phyloP scores from a whole-genome alignment of 1,284 basidiomycete genomes.

The Ceratobasidium sp. region DNA sequence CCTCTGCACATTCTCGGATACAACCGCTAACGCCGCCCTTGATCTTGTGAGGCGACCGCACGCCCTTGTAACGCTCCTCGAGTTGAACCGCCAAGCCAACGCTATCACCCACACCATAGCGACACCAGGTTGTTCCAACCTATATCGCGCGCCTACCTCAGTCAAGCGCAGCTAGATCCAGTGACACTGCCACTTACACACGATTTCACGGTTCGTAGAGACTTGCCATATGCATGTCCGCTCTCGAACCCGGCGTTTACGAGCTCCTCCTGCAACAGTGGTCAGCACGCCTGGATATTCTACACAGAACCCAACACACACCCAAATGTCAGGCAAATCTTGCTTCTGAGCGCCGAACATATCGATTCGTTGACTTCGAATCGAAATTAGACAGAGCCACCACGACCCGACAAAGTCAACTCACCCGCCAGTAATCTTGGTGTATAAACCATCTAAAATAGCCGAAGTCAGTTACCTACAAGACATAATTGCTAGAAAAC shows the following conservation, averaged over 20 bases:
- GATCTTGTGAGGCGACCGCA: slow-evolving; percentile 79
- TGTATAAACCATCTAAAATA: slow-evolving; percentile 68
- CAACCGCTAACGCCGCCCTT: slow-evolving; percentile 86
- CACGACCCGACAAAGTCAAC: neutral
- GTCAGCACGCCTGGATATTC: neutral
- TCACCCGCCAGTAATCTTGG: slow-evolving; percentile 70
- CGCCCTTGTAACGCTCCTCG: slow-evolving; percentile 80
- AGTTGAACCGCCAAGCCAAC: slow-evolving; percentile 80
- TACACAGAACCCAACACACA: neutral
- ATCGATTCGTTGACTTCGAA: slow-evolving; percentile 73
- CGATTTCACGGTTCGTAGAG: slow-evolving; percentile 70
- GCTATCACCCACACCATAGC: slow-evolving; percentile 81
- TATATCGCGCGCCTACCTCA: slow-evolving; percentile 41
- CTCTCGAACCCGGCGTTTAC: slow-evolving; percentile 78
- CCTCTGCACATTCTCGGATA: slow-evolving; percentile 81
- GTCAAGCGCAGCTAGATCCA: slow-evolving; percentile 3
- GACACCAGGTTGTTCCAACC: slow-evolving; percentile 75
- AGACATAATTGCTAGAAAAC: neutral
- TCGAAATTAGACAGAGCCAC: slow-evolving; percentile 12
- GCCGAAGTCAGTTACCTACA: neutral
- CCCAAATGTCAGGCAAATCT: slow-evolving; percentile 83
- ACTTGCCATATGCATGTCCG: slow-evolving; percentile 81
- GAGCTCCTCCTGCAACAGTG: slow-evolving; percentile 62
- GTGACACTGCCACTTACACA: slow-evolving; percentile 56
- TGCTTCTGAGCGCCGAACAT: slow-evolving; percentile 81